Base-by-base conservation (phyloP, 2,329 filamentous ascomycete species). In the Alternaria metachromatica region DNA sequence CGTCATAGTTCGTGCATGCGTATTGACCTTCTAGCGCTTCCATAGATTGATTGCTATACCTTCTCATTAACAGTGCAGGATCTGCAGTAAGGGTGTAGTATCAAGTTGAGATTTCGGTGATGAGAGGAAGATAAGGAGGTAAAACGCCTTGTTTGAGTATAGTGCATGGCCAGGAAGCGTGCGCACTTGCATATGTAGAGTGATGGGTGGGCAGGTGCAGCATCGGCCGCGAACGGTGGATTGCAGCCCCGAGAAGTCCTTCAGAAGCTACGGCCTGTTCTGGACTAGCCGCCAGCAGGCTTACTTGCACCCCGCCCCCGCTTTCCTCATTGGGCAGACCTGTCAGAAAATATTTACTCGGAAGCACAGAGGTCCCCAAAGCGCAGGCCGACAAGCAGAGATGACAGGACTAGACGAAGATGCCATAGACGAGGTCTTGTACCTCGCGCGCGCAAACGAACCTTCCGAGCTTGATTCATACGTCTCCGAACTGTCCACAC, bases 391-490 rank as follows among this genome's bases (percentile, higher is more conserved):
- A 48, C 60, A 56, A 46, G 18, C 49, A 60, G 68, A 64, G 21
- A 75, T 75, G 74, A 58, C 73, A 28, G 62, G 63, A 26, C 67
- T 78, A 55, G 73, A 75, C 54, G 89, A 92, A 77, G 94, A 97
- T 57, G 88, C 94, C 80, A 90, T 96, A 74, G 94, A 97, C 79
- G 95, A 98, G 81, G 87, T 98, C 69, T 88, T 98, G 70, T 97
- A 97, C 83, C 89, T 93, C 71, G 88, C 94, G 3, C 92, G 95
- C 41, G 86, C 87, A 0, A 93, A 93, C 68, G 94, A 97, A 67
- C 84, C 89, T 61, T 82, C 85, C 18, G 92, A 95, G 25, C 84
- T 98, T 51, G 83, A 86, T 49, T 76, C 81, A 45, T 84, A 83
- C 65, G 84, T 96, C 55, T 81, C 86, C 12, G 83, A 84, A 25